phyloP scores from a whole-genome alignment of 345 rosid genomes.

The Hibiscus mutabilis region DNA sequence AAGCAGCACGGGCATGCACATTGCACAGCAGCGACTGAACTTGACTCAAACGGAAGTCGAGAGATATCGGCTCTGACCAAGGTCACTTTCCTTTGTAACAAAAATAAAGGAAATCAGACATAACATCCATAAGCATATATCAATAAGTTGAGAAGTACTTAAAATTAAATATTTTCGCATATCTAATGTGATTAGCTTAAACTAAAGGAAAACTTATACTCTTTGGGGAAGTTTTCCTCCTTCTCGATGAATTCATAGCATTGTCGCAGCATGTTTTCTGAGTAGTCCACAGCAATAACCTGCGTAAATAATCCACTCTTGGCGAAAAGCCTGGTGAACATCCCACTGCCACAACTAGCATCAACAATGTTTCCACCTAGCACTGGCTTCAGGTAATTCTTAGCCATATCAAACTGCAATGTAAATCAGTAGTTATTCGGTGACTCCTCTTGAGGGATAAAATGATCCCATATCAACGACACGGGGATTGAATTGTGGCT shows the following conservation, averaged over 20 bases:
- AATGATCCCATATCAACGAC: background rate
- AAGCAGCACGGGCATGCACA: constrained; percentile 89
- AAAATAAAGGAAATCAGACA: background rate
- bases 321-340: constrained; percentile 71
- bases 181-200: background rate
- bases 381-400: constrained; percentile 64
- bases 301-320: constrained; percentile 62
- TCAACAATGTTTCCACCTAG: constrained; percentile 77
- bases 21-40: constrained; percentile 78
- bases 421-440: constrained; percentile 11
- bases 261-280: constrained; percentile 78
- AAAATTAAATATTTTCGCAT: background rate
- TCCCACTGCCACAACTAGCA: constrained; percentile 90
- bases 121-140: background rate
- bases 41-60: constrained; percentile 64
- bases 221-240: constrained; percentile 68
- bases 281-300: constrained; percentile 77
- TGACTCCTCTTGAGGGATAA: background rate
- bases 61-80: constrained; percentile 87
- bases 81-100: constrained; percentile 42
- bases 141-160: background rate
- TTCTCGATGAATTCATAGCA: constrained; percentile 56
- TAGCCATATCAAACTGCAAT: constrained; percentile 67
- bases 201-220: constrained; percentile 30
- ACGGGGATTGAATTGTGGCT: no score